A percentile compares a stretch with the other conserved stretches of the same genome.
Evolutionary conservation across 495 filamentous ascomycete species (phyloP).

Genomic region (Neurospora sp.): DNA sequence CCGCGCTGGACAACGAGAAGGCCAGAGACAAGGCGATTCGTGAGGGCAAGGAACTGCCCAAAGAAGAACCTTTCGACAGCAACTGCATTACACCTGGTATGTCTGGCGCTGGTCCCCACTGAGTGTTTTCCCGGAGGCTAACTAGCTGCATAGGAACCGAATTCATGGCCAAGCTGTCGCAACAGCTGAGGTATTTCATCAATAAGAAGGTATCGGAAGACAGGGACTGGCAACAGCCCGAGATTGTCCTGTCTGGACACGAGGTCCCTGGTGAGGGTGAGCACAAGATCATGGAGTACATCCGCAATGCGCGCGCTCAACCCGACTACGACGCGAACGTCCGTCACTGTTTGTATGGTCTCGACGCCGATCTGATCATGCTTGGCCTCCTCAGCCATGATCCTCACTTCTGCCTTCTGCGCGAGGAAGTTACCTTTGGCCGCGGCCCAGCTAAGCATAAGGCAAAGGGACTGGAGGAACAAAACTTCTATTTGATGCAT

Average conservation of each 20-base stretch:
- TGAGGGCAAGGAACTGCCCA: slow-evolving; percentile 86
- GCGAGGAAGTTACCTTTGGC: slow-evolving; percentile 97
- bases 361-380: slow-evolving; percentile 99
- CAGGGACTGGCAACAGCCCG: slow-evolving; percentile 89
- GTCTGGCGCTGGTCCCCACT: not conserved
- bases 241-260: slow-evolving; percentile 93
- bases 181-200: slow-evolving; percentile 95
- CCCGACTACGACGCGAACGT: slow-evolving; percentile 89
- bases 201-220: slow-evolving; percentile 98
- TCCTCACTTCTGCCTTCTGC: slow-evolving; percentile 92
- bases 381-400: slow-evolving; percentile 93
- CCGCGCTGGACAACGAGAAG: slow-evolving; percentile 79
- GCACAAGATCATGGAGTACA: slow-evolving; percentile 99
- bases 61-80: slow-evolving; percentile 93
- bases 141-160: slow-evolving; percentile 45
- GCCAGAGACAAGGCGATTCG: slow-evolving; percentile 81
- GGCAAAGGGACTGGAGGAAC: slow-evolving; percentile 92
- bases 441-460: slow-evolving; percentile 65
- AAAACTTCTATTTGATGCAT: slow-evolving; percentile 98
- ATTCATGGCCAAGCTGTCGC: slow-evolving; percentile 93
- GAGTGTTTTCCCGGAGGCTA: not conserved
- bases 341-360: slow-evolving; percentile 92
- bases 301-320: slow-evolving; percentile 90
- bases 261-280: slow-evolving; percentile 99
- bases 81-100: slow-evolving; percentile 93